Evolutionary conservation across 441 rosid species (phyloP).

Genomic region (Populus hybrid): DNA sequence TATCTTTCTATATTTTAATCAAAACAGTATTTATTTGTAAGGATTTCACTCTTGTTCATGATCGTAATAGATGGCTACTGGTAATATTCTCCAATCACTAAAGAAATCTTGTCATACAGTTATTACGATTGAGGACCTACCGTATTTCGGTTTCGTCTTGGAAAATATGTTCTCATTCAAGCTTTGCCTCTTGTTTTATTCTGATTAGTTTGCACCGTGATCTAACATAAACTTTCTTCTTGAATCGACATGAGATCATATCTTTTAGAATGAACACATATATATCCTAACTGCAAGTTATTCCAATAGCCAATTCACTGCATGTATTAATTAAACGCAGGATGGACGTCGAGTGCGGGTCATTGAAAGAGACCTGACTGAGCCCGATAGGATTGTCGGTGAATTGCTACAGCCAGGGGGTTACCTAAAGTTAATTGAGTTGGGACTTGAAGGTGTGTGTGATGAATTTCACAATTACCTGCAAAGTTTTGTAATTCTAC

Average conservation of each 20-base stretch:
- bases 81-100: not conserved
- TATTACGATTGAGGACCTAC: not conserved
- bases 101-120: not conserved
- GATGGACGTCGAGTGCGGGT: slow-evolving; percentile 75
- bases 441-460: slow-evolving; percentile 69
- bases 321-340: slow-evolving; percentile 31
- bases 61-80: not conserved
- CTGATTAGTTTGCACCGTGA: not conserved
- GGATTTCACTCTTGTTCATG: not conserved
- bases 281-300: not conserved
- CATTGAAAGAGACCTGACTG: slow-evolving; percentile 74
- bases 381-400: slow-evolving; percentile 87
- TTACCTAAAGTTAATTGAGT: slow-evolving; percentile 69
- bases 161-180: too few relatives aligned
- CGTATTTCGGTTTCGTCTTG: not conserved
- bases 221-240: not conserved
- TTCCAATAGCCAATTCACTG: not conserved
- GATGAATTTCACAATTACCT: not conserved
- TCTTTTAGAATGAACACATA: not conserved
- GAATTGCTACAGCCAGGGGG: slow-evolving; percentile 93
- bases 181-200: not conserved
- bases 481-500: not conserved
- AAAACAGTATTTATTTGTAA: not conserved
- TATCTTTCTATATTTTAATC: not conserved
- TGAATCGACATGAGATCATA: not conserved